Evolutionary conservation across 2,329 filamentous ascomycete species (phyloP).

Genomic region (Beauveria brongniartii): DNA sequence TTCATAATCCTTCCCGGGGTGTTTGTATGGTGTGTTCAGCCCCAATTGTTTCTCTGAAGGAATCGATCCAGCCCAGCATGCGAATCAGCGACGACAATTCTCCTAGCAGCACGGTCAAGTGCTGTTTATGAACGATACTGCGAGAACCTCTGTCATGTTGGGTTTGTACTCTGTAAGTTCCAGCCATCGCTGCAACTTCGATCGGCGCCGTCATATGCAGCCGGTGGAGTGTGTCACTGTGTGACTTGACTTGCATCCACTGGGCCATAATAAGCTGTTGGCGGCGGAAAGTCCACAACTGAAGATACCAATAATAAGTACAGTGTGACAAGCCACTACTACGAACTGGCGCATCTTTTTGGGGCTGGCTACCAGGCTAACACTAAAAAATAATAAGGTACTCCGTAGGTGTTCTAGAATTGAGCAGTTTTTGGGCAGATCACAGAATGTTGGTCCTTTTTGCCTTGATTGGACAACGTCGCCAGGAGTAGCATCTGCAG

Average conservation of each 20-base stretch:
- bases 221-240: constrained; percentile 1
- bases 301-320: neutral
- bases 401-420: neutral
- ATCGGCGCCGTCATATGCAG: constrained; percentile 5
- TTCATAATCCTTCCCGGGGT: neutral
- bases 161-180: neutral
- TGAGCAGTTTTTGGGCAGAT: neutral
- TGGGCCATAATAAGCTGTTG: neutral
- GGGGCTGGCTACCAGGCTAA: neutral
- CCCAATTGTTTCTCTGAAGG: neutral
- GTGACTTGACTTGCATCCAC: neutral
- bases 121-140: neutral
- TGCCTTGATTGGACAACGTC: neutral
- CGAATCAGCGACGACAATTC: neutral
- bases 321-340: neutral
- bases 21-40: neutral
- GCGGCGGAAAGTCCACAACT: no score
- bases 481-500: neutral
- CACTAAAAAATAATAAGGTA: no score
- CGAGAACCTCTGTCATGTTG: neutral
- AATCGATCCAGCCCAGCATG: neutral
- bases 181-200: neutral
- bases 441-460: neutral
- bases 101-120: no score
- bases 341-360: neutral